A percentile compares a stretch with the other conserved stretches of the same genome.
These are phyloP conservation scores for Entelexis paramagnoliae DNA, from an alignment of 1,139 yeast genomes.

Conservation along the genomic window DNA sequence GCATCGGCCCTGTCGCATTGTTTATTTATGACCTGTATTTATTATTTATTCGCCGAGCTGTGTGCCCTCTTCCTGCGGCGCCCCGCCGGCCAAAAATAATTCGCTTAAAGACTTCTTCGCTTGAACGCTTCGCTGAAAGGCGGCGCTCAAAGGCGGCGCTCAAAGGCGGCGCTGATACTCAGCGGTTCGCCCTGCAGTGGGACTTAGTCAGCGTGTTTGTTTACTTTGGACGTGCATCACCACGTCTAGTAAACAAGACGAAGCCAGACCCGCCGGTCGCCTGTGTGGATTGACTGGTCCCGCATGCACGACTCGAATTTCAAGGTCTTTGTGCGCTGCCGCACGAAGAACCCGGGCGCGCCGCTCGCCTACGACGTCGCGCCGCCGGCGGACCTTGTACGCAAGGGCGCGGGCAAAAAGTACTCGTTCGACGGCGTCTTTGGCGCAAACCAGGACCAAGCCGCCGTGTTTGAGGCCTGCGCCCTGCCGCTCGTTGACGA, in stretches of 20 bases:
- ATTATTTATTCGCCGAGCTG: background rate
- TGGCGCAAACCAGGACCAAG: conserved; percentile 53
- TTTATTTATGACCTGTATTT: background rate
- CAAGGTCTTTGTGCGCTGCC: conserved; percentile 16
- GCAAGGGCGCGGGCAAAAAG: conserved; percentile 12
- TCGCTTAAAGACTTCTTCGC: too few species aligned
- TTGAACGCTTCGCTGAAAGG: too few species aligned
- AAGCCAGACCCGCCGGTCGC: background rate
- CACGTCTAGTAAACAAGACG: background rate
- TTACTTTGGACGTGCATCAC: background rate
- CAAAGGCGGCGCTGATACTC: too few species aligned
- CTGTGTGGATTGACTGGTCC: background rate
- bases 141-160: too few species aligned
- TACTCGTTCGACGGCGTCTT: conserved; percentile 59
- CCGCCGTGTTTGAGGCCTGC: conserved; percentile 55
- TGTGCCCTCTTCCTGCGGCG: too few species aligned
- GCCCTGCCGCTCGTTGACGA: conserved; percentile 45
- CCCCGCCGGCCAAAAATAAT: too few species aligned
- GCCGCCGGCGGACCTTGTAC: conserved; percentile 4
- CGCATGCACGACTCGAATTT: conserved; percentile 13
- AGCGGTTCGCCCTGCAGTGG: background rate
- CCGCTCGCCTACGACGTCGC: conserved; percentile 4
- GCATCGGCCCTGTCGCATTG: too few species aligned
- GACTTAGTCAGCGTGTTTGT: conserved; percentile 6
- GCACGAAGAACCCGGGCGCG: background rate